Evolutionary conservation across 768 basidiomycete genomes (phyloP).

Genomic region (Artomyces pyxidatus): DNA sequence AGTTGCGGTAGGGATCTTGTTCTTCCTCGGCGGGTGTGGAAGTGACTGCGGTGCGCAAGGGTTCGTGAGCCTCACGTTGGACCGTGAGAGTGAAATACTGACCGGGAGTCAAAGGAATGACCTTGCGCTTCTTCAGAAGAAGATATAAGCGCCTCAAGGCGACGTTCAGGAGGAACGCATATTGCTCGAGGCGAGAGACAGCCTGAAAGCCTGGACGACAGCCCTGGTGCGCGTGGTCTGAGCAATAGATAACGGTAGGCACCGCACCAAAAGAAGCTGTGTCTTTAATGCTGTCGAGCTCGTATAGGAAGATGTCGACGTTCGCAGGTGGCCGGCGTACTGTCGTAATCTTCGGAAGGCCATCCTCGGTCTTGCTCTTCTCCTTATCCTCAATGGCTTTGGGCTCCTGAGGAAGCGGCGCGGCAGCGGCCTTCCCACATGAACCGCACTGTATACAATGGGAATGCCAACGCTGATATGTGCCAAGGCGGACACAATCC

Average conservation of each 20-base stretch:
- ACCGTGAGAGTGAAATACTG: conserved; percentile 17
- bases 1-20: conserved; percentile 78
- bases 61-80: conserved; percentile 14
- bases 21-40: conserved; percentile 26
- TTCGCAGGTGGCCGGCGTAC: conserved; percentile 74
- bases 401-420: conserved; percentile 43
- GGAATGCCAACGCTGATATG: conserved; percentile 97
- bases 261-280: conserved; percentile 64
- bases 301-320: conserved; percentile 72
- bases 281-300: conserved; percentile 59
- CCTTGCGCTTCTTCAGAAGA: conserved; percentile 79
- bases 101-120: conserved; percentile 80
- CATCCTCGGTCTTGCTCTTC: conserved; percentile 32
- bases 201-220: conserved; percentile 78
- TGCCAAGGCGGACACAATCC: conserved; percentile 90
- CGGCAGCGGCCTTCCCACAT: conserved; percentile 73
- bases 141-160: conserved; percentile 87
- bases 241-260: conserved; percentile 69
- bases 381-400: conserved; percentile 44
- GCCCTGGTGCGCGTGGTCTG: conserved; percentile 60
- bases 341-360: conserved; percentile 52
- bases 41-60: conserved; percentile 26
- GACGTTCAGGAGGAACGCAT: conserved; percentile 93
- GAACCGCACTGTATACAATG: conserved; percentile 79
- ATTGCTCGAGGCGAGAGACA: conserved; percentile 93